Base-by-base conservation (phyloP, 495 filamentous ascomycete species). In the Daldinia vernicosa region DNA sequence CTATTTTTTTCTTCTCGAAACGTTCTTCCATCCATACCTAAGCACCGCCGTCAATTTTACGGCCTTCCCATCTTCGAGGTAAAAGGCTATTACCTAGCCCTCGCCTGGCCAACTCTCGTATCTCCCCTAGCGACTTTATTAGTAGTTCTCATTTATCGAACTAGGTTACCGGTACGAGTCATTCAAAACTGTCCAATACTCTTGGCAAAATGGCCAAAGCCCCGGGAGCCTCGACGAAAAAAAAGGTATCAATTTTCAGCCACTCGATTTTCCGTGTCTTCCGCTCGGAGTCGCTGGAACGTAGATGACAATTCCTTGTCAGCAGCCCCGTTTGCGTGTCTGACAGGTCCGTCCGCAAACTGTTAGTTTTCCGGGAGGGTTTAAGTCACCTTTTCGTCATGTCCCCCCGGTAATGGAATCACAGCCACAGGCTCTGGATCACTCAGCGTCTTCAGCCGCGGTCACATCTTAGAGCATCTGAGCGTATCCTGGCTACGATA, bases 381-480 rank as follows among this genome's bases (percentile, higher is more conserved):
- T 43, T 35, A 39, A 58, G 60, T 53, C 65, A 52, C 35, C 35
- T 62, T 66, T 66, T 60, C 61, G 61, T 66, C 70, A 72, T 72
- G 40, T 27, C 37, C 57, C 70, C 59, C 27, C 26, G 35, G 28
- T 53, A 35, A 58, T 59, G 43, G 30, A 57, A 43, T 54, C 57
- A 73, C 66, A 69, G 70, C 70, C 70, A 69, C 70, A 69, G 27
- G 12, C 17, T 26, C 17, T 45, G 15, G 33, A 60, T 66, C 57
- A 66, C 24, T 45, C 40, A 39, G 57, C 40, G 26, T 33, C 30
- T 54, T 63, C 70, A 73, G 66, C 66, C 70, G 66, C 62, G 33
- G 33, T 73, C 33, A 45, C 30, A 12, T 24, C 26, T 24, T 8
- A 1, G 17, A 47, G 19, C 17, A 47, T 11, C 43, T 47, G 43